These are phyloP conservation scores for Poronia punctata DNA, from an alignment of 495 filamentous ascomycete genomes.

Conservation along the genomic window DNA sequence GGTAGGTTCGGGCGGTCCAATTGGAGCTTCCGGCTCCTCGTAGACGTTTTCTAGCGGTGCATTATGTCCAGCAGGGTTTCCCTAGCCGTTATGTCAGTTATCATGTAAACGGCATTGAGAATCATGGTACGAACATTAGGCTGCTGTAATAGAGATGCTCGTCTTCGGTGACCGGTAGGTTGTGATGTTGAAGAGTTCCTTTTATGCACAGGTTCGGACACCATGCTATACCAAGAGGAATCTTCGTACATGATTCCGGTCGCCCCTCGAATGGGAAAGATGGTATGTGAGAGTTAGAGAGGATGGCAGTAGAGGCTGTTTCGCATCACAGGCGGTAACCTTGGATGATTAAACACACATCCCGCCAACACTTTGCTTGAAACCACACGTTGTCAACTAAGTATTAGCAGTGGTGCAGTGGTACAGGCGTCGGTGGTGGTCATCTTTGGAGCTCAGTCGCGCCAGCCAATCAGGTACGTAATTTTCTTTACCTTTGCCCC, in stretches of 20 bases:
- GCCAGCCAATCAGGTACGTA: too few relatives aligned
- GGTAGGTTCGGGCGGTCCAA: conserved; percentile 56
- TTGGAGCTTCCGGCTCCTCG: conserved; percentile 43
- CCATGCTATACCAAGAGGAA: conserved; percentile 64
- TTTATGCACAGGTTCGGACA: conserved; percentile 45
- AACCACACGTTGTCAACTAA: too few relatives aligned
- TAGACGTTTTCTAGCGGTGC: conserved; percentile 38
- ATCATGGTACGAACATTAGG: conserved; percentile 50
- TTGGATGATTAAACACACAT: too few relatives aligned
- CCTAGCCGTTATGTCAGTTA: conserved; percentile 23
- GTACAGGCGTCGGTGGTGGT: too few relatives aligned
- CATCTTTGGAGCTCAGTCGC: too few relatives aligned
- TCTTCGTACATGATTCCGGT: conserved; percentile 60
- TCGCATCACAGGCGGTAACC: too few relatives aligned
- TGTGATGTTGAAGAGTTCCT: conserved; percentile 32
- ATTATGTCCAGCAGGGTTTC: conserved; percentile 30
- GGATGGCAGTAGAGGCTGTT: too few relatives aligned
- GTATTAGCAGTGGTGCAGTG: too few relatives aligned
- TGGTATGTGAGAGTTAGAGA: too few relatives aligned
- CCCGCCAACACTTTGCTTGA: too few relatives aligned
- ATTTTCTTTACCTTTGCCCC: too few relatives aligned
- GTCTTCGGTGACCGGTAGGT: conserved; percentile 46
- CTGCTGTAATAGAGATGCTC: conserved; percentile 59
- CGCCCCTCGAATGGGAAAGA: background rate
- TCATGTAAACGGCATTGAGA: conserved; percentile 3